These are phyloP conservation scores for Malus hybrid DNA, from an alignment of 331 rosid genomes.

Conservation along the genomic window DNA sequence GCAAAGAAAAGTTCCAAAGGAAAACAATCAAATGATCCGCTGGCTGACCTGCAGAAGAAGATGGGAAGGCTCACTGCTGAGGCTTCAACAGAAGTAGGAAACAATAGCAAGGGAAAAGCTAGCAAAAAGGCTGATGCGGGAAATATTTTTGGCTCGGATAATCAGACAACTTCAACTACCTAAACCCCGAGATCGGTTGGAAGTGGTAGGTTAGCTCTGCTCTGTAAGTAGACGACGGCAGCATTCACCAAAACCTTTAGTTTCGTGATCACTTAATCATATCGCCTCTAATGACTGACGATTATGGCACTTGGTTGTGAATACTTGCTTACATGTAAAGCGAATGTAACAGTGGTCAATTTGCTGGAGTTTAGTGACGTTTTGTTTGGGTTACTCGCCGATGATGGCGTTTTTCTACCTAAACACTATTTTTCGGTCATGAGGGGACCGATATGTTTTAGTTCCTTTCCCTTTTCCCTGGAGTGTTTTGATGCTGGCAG, in stretches of 20 bases:
- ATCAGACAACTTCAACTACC: neutral
- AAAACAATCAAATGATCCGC: conserved; percentile 60
- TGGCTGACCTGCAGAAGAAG: conserved; percentile 94
- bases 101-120: conserved; percentile 50
- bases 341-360: neutral
- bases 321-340: neutral
- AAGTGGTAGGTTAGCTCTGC: neutral
- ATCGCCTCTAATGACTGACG: neutral
- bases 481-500: neutral
- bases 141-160: conserved; percentile 45
- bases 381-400: too few relatives aligned
- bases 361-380: neutral
- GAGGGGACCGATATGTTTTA: neutral
- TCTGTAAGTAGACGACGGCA: too few relatives aligned
- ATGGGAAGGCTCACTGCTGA: conserved; percentile 97
- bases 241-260: neutral
- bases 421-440: neutral
- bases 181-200: neutral
- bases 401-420: neutral
- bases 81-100: conserved; percentile 56
- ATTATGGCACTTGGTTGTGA: neutral
- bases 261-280: neutral
- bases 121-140: conserved; percentile 49
- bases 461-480: too few relatives aligned
- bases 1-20: conserved; percentile 83